Base-by-base conservation (phyloP, 352 stramenopile species). In the Pythium guiyangense region DNA sequence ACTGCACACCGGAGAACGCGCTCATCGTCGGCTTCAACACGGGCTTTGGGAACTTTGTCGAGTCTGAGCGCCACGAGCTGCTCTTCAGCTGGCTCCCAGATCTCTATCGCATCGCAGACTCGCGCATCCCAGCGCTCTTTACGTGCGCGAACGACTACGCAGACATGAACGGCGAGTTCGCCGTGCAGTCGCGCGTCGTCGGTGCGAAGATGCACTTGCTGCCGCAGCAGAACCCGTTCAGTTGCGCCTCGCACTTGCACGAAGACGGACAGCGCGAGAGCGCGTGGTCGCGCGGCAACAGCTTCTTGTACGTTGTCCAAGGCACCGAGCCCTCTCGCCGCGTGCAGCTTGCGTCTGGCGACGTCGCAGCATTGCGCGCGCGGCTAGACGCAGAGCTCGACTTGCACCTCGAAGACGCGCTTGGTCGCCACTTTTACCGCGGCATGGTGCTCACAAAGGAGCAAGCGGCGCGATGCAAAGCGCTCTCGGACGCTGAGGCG, bases 151-250 rank as follows among this genome's bases (percentile, higher is more conserved):
- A 90, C 52, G 79, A 88, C 55, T 92, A 89, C 45, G 76, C 77
- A 15, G 82, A 90, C 29, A 81, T 90, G 76, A 92, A 84, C 42
- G 76, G 81, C 27, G 81, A 92, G 61, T 90, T 92, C 49, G 82
- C 72, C 0, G 66, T 90, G 22, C 79, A 88, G 46, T 84, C 75
- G 17, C 74, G 76, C 0, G 58, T 89, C 14, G n/a, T 92, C 26
- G 77, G 78, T 0, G 68, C 76, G 20, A 79, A 84, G 2, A 79
- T 90, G 69, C 51, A 84, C 42, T 52, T 89, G 10, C 42, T 90
- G 9, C 79, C 79, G 0, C 73, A 81, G 64, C 72, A 88, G 47
- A 92, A 90, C 49, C 76, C 82, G 20, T 89, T 90, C 50, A 87
- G 76, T 50, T 77, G 78, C 11, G 82, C 77, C 0, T 89, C 79